Conservation (phyloP, 106 monocot genomes). For the Dendrobium officinale region DNA sequence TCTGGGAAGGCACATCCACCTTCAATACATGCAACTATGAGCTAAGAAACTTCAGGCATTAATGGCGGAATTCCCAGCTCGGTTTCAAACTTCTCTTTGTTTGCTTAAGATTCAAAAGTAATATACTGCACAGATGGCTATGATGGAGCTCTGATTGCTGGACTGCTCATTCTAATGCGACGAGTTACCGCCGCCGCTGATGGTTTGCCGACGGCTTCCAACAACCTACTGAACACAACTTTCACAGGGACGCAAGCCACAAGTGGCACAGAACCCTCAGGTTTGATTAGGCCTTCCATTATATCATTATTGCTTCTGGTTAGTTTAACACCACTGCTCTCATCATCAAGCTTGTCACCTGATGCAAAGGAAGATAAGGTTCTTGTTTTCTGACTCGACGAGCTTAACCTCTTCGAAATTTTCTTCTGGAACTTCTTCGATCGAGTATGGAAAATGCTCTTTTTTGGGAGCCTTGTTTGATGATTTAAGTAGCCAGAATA, state of each 20-base stretch:
- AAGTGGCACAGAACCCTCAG: slow-evolving; percentile 32
- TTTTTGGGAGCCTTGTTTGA: slow-evolving; percentile 25
- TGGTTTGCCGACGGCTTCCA: slow-evolving; percentile 59
- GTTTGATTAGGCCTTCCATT: slow-evolving; percentile 47
- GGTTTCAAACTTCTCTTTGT: background rate
- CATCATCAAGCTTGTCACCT: slow-evolving; percentile 12
- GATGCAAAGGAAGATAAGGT: slow-evolving; percentile 48
- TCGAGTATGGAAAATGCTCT: slow-evolving; percentile 9
- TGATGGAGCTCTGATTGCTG: slow-evolving; percentile 13
- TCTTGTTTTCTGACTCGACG: slow-evolving; percentile 50
- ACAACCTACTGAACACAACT: slow-evolving; percentile 59
- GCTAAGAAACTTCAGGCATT: background rate
- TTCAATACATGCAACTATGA: background rate
- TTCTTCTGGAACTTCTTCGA: slow-evolving; percentile 35
- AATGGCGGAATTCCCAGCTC: background rate
- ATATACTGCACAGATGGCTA: background rate
- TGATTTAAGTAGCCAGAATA: slow-evolving; percentile 10
- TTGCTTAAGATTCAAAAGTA: background rate
- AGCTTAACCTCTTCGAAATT: slow-evolving; percentile 24
- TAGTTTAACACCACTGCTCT: background rate
- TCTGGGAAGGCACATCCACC: background rate
- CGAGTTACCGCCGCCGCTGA: slow-evolving; percentile 16
- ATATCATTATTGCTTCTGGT: slow-evolving; percentile 1
- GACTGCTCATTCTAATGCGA: slow-evolving; percentile 23
- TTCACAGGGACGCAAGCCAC: slow-evolving; percentile 78